Conservation (phyloP, 108 stramenopile genomes). For the Pelagomonas calceolata region DNA sequence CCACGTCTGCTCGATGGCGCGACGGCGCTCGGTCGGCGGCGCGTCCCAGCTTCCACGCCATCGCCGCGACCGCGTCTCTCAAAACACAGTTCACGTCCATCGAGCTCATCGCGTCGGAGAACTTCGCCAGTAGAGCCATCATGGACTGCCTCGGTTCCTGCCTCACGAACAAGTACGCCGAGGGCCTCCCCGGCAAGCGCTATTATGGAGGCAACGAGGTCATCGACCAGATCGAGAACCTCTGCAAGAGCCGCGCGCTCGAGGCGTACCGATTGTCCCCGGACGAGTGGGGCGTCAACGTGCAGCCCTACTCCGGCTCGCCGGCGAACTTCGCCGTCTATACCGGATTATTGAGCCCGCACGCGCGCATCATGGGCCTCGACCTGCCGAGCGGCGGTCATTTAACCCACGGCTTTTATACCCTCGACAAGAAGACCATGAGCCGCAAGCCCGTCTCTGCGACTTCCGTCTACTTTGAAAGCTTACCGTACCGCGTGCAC, state of each 20-base stretch:
- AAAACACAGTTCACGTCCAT: constrained; percentile 85
- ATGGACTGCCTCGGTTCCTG: constrained; percentile 96
- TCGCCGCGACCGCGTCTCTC: no score
- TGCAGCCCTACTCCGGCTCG: constrained; percentile 87
- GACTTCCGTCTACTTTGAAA: constrained; percentile 99
- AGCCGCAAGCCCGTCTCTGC: constrained; percentile 88
- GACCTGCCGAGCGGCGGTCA: constrained; percentile 97
- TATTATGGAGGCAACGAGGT: constrained; percentile 98
- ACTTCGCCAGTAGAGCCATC: constrained; percentile 95
- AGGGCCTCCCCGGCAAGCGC: constrained; percentile 92
- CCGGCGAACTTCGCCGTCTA: constrained; percentile 99
- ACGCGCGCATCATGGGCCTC: constrained; percentile 99
- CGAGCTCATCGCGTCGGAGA: constrained; percentile 98
- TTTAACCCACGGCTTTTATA: constrained; percentile 98
- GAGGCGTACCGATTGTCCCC: constrained; percentile 86
- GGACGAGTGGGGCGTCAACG: constrained; percentile 98
- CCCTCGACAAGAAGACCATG: constrained; percentile 88
- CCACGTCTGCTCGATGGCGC: no score
- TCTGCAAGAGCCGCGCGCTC: constrained; percentile 89
- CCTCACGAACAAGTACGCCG: constrained; percentile 99
- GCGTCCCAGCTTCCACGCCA: no score
- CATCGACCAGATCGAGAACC: constrained; percentile 88
- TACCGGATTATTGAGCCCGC: constrained; percentile 88
- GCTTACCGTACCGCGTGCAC: constrained; percentile 93
- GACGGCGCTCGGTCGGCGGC: no score